Conservation (phyloP, 1,284 basidiomycete species). For the Trichosporon asahii region DNA sequence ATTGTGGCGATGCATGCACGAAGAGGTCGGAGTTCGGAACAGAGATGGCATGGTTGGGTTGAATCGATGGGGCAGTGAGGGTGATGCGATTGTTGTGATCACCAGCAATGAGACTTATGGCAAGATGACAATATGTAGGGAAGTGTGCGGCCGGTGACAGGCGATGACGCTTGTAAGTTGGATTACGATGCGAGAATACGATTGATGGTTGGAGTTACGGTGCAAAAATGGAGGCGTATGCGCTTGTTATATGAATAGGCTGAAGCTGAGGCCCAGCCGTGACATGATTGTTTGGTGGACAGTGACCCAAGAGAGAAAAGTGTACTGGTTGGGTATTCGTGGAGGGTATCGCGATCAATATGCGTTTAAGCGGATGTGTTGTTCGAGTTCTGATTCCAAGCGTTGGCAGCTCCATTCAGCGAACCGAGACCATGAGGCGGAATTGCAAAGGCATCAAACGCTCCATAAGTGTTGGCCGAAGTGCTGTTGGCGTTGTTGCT, state of each 20-base stretch:
- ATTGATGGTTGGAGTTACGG: slow-evolving; percentile 3
- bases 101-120: slow-evolving; percentile 6
- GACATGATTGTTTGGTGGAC: slow-evolving; percentile 10
- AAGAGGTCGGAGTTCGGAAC: background rate
- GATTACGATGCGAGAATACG: slow-evolving; percentile 9
- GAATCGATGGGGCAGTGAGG: slow-evolving; percentile 10
- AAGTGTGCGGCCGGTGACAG: slow-evolving; percentile 4
- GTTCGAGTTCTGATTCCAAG: slow-evolving; percentile 29
- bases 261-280: slow-evolving; percentile 6
- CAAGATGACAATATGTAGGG: slow-evolving; percentile 8
- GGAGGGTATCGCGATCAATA: slow-evolving; percentile 4
- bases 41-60: slow-evolving; percentile 4
- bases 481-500: background rate
- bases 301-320: slow-evolving; percentile 5
- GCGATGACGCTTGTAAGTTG: slow-evolving; percentile 10
- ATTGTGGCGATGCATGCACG: background rate
- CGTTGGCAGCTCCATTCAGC: slow-evolving; percentile 40
- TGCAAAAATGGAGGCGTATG: slow-evolving; percentile 11
- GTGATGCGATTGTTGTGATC: slow-evolving; percentile 8
- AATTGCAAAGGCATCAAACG: slow-evolving; percentile 25
- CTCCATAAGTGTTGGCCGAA: slow-evolving; percentile 19
- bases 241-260: slow-evolving; percentile 11
- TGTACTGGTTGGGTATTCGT: slow-evolving; percentile 1
- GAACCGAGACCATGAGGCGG: slow-evolving; percentile 20
- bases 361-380: slow-evolving; percentile 12